Conservation (phyloP, 129 eudicot species). For the Helichrysum umbraculigerum region DNA sequence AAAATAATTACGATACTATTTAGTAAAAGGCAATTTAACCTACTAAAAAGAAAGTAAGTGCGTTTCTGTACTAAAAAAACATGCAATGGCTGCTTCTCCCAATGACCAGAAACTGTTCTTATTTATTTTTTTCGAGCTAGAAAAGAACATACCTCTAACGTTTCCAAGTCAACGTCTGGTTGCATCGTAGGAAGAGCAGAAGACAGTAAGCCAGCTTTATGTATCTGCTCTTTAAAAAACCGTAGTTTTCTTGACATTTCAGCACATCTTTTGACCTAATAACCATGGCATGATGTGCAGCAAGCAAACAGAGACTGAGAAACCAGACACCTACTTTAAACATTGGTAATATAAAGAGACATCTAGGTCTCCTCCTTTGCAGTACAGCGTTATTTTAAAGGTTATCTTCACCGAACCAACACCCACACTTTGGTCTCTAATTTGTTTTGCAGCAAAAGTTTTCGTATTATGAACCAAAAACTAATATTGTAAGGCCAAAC, state of each 20-base stretch:
- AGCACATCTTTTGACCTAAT: conserved; percentile 93
- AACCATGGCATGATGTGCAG: conserved; percentile 20
- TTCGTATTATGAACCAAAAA: not conserved
- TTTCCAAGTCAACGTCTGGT: conserved; percentile 80
- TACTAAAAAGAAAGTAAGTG: conserved; percentile 6
- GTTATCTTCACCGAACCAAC: not conserved
- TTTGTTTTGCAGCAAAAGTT: not conserved
- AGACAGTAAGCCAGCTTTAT: conserved; percentile 66
- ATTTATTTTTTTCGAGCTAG: not conserved
- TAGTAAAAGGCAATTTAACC: conserved; percentile 19
- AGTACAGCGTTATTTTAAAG: not conserved
- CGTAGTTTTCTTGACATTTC: conserved; percentile 97
- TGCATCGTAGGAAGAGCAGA: conserved; percentile 55
- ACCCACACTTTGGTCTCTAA: conserved; percentile 7
- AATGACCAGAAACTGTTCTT: conserved; percentile 6
- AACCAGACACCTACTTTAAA: conserved; percentile 7
- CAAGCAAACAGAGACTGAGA: conserved; percentile 23
- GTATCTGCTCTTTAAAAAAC: conserved; percentile 89
- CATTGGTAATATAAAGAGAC: conserved; percentile 10
- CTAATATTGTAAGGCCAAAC: not conserved
- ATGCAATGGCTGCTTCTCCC: conserved; percentile 15
- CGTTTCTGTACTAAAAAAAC: conserved; percentile 6
- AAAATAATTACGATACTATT: conserved; percentile 5
- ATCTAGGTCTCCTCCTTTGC: not conserved
- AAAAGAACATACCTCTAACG: conserved; percentile 67